A percentile compares a stretch with the other conserved stretches of the same genome.
Evolutionary conservation across 345 rosid genomes (phyloP).

Genomic region (Boechera divaricarpa): DNA sequence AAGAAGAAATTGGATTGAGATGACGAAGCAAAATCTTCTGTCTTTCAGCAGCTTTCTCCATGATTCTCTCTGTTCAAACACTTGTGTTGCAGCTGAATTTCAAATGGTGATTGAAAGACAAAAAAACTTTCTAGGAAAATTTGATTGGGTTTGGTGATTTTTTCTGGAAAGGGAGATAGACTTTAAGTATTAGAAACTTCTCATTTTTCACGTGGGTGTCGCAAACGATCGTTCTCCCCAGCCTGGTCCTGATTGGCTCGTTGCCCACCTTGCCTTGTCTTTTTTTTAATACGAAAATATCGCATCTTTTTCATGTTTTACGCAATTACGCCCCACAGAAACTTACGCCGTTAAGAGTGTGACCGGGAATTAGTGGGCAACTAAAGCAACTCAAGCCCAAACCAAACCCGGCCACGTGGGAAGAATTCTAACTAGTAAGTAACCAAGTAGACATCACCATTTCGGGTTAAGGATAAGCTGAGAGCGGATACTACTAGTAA

Average conservation of each 20-base stretch:
- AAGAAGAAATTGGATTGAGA: constrained; percentile 62
- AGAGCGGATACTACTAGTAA: no score
- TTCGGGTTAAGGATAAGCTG: no score
- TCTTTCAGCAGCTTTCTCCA: constrained; percentile 86
- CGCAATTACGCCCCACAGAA: not conserved
- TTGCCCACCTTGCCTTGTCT: constrained; percentile 28
- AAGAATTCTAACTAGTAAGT: no score
- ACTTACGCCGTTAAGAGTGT: constrained; percentile 16
- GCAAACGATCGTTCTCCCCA: not conserved
- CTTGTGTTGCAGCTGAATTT: constrained; percentile 19
- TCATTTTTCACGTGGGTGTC: not conserved
- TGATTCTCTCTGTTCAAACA: constrained; percentile 29
- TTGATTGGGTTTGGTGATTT: not conserved
- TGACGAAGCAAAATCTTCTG: constrained; percentile 79
- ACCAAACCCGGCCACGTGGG: not conserved
- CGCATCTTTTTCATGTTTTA: not conserved
- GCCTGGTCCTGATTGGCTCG: not conserved
- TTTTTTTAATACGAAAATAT: not conserved
- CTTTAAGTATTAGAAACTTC: not conserved
- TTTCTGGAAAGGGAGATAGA: constrained; percentile 6
- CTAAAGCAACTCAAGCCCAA: no score
- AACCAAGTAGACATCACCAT: no score
- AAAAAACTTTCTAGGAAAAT: not conserved
- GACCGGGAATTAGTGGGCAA: not conserved
- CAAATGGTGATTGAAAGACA: not conserved